These are phyloP conservation scores for Drechslerella dactyloides DNA, from an alignment of 2,329 filamentous ascomycete genomes.

Conservation along the genomic window DNA sequence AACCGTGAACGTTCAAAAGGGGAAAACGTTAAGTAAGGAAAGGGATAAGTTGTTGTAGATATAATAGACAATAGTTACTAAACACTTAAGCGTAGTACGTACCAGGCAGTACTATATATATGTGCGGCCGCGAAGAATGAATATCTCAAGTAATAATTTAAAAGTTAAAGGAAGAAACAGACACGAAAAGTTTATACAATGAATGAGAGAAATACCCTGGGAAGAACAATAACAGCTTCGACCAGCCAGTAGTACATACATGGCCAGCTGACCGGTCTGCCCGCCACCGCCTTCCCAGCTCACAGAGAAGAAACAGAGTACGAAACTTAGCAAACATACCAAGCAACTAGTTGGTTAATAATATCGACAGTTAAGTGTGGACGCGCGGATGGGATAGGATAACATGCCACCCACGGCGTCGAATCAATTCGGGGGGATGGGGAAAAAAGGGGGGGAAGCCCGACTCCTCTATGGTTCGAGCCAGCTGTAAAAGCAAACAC, in stretches of 20 bases:
- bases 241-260: too few species aligned
- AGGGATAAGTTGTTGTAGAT: constrained; percentile 23
- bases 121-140: constrained; percentile 16
- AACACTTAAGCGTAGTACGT: constrained; percentile 30
- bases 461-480: constrained; percentile 48
- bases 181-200: constrained; percentile 36
- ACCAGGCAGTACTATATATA: constrained; percentile 17
- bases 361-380: constrained; percentile 30
- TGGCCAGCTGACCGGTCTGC: not conserved
- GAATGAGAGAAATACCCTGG: constrained; percentile 12
- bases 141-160: not conserved
- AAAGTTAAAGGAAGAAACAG: not conserved
- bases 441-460: constrained; percentile 25
- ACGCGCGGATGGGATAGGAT: not conserved
- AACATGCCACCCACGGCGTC: not conserved
- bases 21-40: constrained; percentile 6
- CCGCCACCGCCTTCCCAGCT: not conserved
- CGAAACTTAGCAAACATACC: not conserved
- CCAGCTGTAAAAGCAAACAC: constrained; percentile 18
- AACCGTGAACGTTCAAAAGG: not conserved
- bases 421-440: constrained; percentile 5
- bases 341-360: constrained; percentile 6
- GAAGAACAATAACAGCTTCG: too few species aligned
- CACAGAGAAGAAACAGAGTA: not conserved
- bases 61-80: constrained; percentile 32